Evolutionary conservation across 257 asterid species (phyloP).

Genomic region (Lantana camara): DNA sequence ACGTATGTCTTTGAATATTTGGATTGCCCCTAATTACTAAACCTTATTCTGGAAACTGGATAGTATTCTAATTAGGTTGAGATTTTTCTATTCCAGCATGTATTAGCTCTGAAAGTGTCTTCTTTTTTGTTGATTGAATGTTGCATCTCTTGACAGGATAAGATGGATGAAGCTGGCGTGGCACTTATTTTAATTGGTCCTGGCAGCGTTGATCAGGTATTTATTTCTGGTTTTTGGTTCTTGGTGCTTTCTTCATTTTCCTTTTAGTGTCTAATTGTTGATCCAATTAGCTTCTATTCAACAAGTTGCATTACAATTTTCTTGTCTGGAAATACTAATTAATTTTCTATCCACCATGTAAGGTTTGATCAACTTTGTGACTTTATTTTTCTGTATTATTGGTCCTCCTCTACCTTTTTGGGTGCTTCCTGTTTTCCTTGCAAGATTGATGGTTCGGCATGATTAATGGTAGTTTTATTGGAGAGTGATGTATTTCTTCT

Average conservation of each 20-base stretch:
- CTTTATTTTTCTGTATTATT: neutral
- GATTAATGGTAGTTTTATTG: conserved; percentile 10
- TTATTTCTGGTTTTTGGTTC: conserved; percentile 9
- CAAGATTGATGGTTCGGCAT: conserved; percentile 12
- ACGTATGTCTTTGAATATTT: neutral
- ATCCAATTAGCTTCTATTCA: conserved; percentile 3
- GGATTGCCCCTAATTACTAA: neutral
- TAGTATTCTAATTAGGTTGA: neutral
- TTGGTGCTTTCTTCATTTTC: too few species aligned
- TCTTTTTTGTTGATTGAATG: conserved; percentile 20
- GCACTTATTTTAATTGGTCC: conserved; percentile 95
- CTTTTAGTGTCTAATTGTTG: too few species aligned
- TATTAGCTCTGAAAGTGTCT: neutral
- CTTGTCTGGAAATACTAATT: neutral
- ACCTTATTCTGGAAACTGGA: neutral
- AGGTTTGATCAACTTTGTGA: neutral
- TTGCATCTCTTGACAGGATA: conserved; percentile 58
- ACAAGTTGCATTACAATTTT: neutral
- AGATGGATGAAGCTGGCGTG: conserved; percentile 92
- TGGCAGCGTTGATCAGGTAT: conserved; percentile 92
- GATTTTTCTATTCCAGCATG: neutral
- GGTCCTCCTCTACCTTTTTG: neutral
- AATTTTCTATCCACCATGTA: neutral
- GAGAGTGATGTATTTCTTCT: conserved; percentile 25
- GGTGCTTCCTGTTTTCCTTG: conserved; percentile 5